Conservation (phyloP, 768 basidiomycete species). For the Leccinum incarnatum region DNA sequence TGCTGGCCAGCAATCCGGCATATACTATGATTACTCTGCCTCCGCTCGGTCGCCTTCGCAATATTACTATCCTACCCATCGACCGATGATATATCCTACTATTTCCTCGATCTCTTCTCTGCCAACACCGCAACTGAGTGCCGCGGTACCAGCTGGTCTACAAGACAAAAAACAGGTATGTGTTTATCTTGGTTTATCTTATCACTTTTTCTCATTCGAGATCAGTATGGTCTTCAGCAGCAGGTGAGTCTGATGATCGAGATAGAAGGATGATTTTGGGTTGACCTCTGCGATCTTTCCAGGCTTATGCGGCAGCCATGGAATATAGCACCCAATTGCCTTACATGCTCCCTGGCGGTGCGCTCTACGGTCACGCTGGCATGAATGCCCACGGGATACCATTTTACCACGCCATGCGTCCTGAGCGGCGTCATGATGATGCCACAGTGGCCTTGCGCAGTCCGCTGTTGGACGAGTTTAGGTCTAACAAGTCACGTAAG, state of each 20-base stretch:
- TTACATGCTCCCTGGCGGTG: constrained; percentile 42
- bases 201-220: constrained; percentile 10
- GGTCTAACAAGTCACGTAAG: constrained; percentile 69
- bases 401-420: constrained; percentile 40
- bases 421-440: constrained; percentile 45
- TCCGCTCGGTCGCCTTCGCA: constrained; percentile 51
- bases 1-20: constrained; percentile 46
- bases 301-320: constrained; percentile 42
- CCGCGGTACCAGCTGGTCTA: constrained; percentile 39
- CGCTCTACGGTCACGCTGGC: constrained; percentile 43
- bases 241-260: constrained; percentile 36
- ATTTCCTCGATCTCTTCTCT: constrained; percentile 53
- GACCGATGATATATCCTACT: constrained; percentile 57
- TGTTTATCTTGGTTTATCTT: constrained; percentile 8
- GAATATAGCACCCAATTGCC: constrained; percentile 51
- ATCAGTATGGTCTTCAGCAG: constrained; percentile 46
- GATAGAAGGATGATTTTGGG: not conserved
- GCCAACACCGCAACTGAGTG: constrained; percentile 45
- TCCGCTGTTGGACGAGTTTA: constrained; percentile 79
- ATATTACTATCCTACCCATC: constrained; percentile 58
- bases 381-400: constrained; percentile 33
- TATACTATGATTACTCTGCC: constrained; percentile 60
- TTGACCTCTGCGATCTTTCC: constrained; percentile 10
- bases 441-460: constrained; percentile 51
- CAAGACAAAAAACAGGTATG: constrained; percentile 62